phyloP scores from a whole-genome alignment of 331 rosid genomes.

The Quercus tomentella region DNA sequence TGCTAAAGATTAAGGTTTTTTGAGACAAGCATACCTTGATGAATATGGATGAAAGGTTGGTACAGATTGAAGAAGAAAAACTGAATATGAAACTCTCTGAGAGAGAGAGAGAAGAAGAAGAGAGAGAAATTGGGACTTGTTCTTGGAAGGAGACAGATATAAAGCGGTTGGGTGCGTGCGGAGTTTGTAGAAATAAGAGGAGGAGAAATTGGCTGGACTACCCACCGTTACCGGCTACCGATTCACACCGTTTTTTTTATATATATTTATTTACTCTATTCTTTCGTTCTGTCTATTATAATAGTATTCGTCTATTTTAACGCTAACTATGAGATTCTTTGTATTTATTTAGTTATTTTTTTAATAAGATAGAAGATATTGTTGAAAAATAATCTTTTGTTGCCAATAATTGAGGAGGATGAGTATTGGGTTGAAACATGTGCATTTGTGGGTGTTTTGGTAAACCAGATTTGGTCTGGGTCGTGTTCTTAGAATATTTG shows the following conservation, averaged over 20 bases:
- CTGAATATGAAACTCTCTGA: conserved; percentile 16
- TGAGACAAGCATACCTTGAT: conserved; percentile 26
- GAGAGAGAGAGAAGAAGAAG: not conserved
- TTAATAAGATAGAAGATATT: too few species aligned
- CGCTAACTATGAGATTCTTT: not conserved
- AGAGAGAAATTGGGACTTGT: conserved; percentile 16
- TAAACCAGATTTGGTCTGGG: too few species aligned
- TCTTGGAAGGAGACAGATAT: conserved; percentile 29
- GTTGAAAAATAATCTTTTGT: too few species aligned
- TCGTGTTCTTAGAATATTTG: rapidly evolving
- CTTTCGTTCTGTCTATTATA: not conserved
- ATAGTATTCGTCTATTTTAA: not conserved
- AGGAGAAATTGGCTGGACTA: conserved; percentile 38
- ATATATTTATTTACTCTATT: not conserved
- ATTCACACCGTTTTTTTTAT: not conserved
- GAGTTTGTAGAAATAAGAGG: conserved; percentile 37
- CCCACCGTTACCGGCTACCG: conserved; percentile 48
- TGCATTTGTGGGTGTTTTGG: too few species aligned
- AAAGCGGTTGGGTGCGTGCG: conserved; percentile 45
- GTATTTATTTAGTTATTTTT: too few species aligned
- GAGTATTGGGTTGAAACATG: too few species aligned
- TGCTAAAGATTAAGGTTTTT: not conserved
- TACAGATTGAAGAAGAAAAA: conserved; percentile 27
- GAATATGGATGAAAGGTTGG: conserved; percentile 17
- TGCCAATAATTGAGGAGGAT: too few species aligned